Conservation (phyloP, 768 basidiomycete species). For the Mycena alexandri region DNA sequence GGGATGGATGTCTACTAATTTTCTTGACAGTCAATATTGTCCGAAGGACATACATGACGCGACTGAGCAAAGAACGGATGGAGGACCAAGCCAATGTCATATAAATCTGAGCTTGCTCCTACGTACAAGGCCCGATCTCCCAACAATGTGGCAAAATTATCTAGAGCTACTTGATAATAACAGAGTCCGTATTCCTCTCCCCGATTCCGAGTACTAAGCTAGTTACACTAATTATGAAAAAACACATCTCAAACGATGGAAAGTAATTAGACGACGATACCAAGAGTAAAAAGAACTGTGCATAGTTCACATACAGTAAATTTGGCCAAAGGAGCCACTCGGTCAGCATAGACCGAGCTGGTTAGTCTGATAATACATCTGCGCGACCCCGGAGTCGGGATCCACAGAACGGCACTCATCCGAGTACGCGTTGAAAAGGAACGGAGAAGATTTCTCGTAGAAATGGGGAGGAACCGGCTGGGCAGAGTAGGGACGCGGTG, state of each 20-base stretch:
- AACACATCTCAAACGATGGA: constrained; percentile 24
- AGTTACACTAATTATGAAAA: constrained; percentile 28
- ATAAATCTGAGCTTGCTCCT: constrained; percentile 16
- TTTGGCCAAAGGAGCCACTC: constrained; percentile 3
- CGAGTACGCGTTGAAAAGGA: constrained; percentile 38
- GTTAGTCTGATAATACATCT: constrained; percentile 31
- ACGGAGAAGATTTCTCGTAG: constrained; percentile 39
- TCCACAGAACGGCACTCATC: constrained; percentile 29
- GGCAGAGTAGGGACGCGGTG: constrained; percentile 45
- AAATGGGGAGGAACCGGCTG: constrained; percentile 44
- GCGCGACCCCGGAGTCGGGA: constrained; percentile 19
- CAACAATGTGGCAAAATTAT: constrained; percentile 27
- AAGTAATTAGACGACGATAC: constrained; percentile 28
- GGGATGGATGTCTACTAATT: constrained; percentile 8
- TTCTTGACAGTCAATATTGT: constrained; percentile 76
- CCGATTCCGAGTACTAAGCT: constrained; percentile 7
- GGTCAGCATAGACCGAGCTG: constrained; percentile 29
- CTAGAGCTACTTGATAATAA: constrained; percentile 25
- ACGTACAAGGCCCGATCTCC: constrained; percentile 1
- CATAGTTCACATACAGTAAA: constrained; percentile 23
- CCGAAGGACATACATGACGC: constrained; percentile 73
- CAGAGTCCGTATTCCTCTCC: constrained; percentile 28
- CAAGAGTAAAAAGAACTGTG: constrained; percentile 19
- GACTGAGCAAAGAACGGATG: constrained; percentile 67
- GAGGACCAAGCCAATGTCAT: constrained; percentile 42